phyloP scores from a whole-genome alignment of 2,329 filamentous ascomycete genomes.

The Zymoseptoria crescenta region DNA sequence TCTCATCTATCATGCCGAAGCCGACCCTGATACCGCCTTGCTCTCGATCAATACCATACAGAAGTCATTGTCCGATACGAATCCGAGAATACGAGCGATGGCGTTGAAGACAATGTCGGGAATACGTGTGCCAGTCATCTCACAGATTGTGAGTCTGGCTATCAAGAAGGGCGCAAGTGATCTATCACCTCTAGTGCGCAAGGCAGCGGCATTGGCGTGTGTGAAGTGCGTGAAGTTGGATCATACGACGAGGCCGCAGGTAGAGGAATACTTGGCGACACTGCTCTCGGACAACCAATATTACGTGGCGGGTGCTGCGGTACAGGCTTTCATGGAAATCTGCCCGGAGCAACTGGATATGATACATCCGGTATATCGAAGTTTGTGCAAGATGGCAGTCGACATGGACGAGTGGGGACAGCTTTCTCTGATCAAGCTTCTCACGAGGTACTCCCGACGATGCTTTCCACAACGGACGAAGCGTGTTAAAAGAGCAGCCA shows the following conservation, averaged over 20 bases:
- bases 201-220: slow-evolving; percentile 85
- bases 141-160: slow-evolving; percentile 89
- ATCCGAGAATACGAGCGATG: slow-evolving; percentile 82
- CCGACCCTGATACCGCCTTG: slow-evolving; percentile 88
- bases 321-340: slow-evolving; percentile 79
- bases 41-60: slow-evolving; percentile 98
- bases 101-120: slow-evolving; percentile 95
- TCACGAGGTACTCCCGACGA: slow-evolving; percentile 75
- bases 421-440: slow-evolving; percentile 69
- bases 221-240: slow-evolving; percentile 94
- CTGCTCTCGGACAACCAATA: slow-evolving; percentile 88
- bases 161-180: slow-evolving; percentile 91
- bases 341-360: slow-evolving; percentile 83
- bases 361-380: slow-evolving; percentile 82
- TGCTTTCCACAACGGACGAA: slow-evolving; percentile 71
- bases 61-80: slow-evolving; percentile 88
- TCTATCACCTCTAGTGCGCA: slow-evolving; percentile 90
- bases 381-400: slow-evolving; percentile 78
- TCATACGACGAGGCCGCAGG: slow-evolving; percentile 72
- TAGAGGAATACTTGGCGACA: slow-evolving; percentile 71
- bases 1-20: slow-evolving; percentile 90
- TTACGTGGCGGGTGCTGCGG: slow-evolving; percentile 90
- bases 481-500: slow-evolving; percentile 47
- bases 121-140: slow-evolving; percentile 94
- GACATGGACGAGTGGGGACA: slow-evolving; percentile 99